Conservation (phyloP, 148 eudicot species). For the Rhododendron williamsianum region DNA sequence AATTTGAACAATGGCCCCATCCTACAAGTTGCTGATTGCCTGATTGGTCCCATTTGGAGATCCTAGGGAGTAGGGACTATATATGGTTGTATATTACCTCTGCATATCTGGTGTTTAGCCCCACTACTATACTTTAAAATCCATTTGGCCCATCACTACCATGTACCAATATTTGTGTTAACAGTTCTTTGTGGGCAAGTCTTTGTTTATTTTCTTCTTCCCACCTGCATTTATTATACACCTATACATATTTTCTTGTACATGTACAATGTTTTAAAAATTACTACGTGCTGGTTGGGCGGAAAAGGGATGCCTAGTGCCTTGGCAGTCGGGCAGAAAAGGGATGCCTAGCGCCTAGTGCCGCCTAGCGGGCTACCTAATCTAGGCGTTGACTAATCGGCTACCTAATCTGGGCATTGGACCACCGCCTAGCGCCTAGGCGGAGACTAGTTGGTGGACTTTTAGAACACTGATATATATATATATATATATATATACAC, state of each 20-base stretch:
- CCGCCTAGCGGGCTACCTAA: background rate
- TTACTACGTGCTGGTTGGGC: background rate
- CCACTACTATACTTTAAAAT: slow-evolving; percentile 10
- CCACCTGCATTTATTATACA: background rate
- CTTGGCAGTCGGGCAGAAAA: too few relatives aligned
- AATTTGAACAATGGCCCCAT: slow-evolving; percentile 22
- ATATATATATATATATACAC: too few relatives aligned
- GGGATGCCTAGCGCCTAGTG: too few relatives aligned
- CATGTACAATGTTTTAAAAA: background rate
- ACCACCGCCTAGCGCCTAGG: background rate
- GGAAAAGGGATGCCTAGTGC: too few relatives aligned
- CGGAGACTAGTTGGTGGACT: too few relatives aligned
- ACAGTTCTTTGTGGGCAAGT: slow-evolving; percentile 28
- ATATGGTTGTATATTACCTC: background rate
- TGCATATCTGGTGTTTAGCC: slow-evolving; percentile 5
- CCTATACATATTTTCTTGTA: background rate
- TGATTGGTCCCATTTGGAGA: slow-evolving; percentile 20
- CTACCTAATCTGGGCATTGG: background rate
- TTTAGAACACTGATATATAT: too few relatives aligned
- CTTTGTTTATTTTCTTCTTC: slow-evolving; percentile 30
- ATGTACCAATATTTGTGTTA: background rate
- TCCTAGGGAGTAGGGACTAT: slow-evolving; percentile 7
- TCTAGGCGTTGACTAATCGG: background rate
- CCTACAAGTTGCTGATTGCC: slow-evolving; percentile 10
- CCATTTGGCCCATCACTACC: slow-evolving; percentile 20